Evolutionary conservation across 2,329 filamentous ascomycete species (phyloP), one percentile per base, ranked within the genome.

Genomic region (Aspergillus versicolor): DNA sequence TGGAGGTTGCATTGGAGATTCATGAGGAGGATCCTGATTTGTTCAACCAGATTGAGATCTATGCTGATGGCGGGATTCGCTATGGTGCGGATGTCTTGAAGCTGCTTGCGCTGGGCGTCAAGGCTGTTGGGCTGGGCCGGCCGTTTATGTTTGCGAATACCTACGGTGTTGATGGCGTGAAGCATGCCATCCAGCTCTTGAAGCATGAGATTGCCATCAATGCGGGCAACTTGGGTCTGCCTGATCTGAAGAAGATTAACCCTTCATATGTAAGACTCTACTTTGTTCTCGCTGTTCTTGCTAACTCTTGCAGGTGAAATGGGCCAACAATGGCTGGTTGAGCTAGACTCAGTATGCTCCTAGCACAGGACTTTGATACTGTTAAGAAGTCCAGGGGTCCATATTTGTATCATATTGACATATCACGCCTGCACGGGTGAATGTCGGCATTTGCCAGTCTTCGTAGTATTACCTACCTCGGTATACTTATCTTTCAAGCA

Each of bases 51-150:
- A 71, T 83, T 45, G 77, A 83, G 54, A 70, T 83, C 5, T 80
- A 77, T 47, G 72, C 82, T 8, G 81, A 83, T 57, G 78, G 81
- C n/a, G 81, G 80, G 1, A 74, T 83, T 46, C 74, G 76, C 30
- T 74, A 80, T 11, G 81, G 81, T 0, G 77, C 77, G 0, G 81
- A 83, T 57, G 76, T 83, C 2, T 71, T 83, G n/a, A 84, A 83
- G 59, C 77, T 78, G 0, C 65, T 83, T 21, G 77, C 77, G 5
- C 72, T 84, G 0, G 81, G 82, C 1, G 80, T 79, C 0, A 80
- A 75, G 0, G 80, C 79, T 4, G 80, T 82, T 2, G 79, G 81
- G 0, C 71, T 84, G 5, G 81, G 81, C 5, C 55, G 65, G 17
- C 60, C 57, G 3, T 66, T 65, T 17, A 61, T 61, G 58, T 67